phyloP scores from a whole-genome alignment of 768 basidiomycete genomes.

The Floccularia luteovirens region DNA sequence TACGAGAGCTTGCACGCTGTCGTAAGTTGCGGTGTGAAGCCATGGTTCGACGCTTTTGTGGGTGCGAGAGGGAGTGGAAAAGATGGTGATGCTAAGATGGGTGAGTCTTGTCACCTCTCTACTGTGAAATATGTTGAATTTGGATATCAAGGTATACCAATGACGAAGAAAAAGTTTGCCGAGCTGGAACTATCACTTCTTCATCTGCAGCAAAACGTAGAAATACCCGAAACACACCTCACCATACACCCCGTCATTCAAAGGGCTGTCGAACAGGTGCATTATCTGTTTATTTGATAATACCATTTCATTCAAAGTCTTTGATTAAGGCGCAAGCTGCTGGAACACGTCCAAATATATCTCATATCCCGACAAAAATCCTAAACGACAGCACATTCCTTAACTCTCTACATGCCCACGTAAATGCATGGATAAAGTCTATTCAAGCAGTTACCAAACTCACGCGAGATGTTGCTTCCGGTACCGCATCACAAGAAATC shows the following conservation, averaged over 20 bases:
- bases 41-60: slow-evolving; percentile 98
- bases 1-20: slow-evolving; percentile 95
- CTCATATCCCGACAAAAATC: slow-evolving; percentile 62
- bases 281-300: slow-evolving; percentile 5
- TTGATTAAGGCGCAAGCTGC: slow-evolving; percentile 37
- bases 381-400: slow-evolving; percentile 88
- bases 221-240: slow-evolving; percentile 95
- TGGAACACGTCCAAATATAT: slow-evolving; percentile 64
- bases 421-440: slow-evolving; percentile 97
- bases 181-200: slow-evolving; percentile 91
- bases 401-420: slow-evolving; percentile 87
- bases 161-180: slow-evolving; percentile 99
- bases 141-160: slow-evolving; percentile 63
- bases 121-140: neutral
- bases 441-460: slow-evolving; percentile 96
- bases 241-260: slow-evolving; percentile 88
- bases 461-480: slow-evolving; percentile 86
- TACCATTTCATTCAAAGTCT: slow-evolving; percentile 6
- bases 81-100: slow-evolving; percentile 78
- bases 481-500: slow-evolving; percentile 97
- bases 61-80: slow-evolving; percentile 73
- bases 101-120: slow-evolving; percentile 15
- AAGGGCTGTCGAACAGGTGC: slow-evolving; percentile 71
- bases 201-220: slow-evolving; percentile 97
- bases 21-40: slow-evolving; percentile 92